phyloP scores from a whole-genome alignment of 805 yeast species.

The Candida ovalis region DNA sequence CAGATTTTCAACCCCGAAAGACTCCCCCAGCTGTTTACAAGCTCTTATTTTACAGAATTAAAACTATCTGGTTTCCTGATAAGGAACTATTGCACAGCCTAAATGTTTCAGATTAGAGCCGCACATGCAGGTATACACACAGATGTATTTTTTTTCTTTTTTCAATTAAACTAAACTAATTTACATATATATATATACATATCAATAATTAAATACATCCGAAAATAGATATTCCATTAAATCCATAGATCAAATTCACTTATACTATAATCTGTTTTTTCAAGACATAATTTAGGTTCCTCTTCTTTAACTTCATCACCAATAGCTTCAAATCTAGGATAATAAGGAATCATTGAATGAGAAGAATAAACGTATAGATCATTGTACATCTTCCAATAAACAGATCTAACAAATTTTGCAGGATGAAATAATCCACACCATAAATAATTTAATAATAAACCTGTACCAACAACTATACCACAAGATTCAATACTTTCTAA shows the following conservation, averaged over 20 bases:
- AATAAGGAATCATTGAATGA: constrained; percentile 78
- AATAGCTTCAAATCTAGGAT: constrained; percentile 52
- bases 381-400: constrained; percentile 86
- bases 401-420: constrained; percentile 76
- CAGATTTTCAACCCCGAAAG: too few relatives aligned
- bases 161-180: neutral
- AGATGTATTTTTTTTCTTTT: too few relatives aligned
- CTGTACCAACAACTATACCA: constrained; percentile 71
- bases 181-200: neutral
- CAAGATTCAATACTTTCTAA: constrained; percentile 76
- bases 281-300: constrained; percentile 10
- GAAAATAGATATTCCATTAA: too few relatives aligned
- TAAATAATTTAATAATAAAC: constrained; percentile 66
- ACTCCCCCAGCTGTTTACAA: too few relatives aligned
- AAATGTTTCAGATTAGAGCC: constrained; percentile 15
- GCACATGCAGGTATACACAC: neutral
- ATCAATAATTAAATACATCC: neutral
- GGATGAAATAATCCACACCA: constrained; percentile 94
- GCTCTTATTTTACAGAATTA: too few relatives aligned
- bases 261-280: constrained; percentile 25
- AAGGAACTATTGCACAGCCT: constrained; percentile 13
- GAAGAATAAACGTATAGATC: constrained; percentile 66
- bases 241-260: constrained; percentile 30
- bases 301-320: constrained; percentile 19
- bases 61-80: too few relatives aligned